phyloP scores from a whole-genome alignment of 352 stramenopile species.

The Phytophthora uliginosa region DNA sequence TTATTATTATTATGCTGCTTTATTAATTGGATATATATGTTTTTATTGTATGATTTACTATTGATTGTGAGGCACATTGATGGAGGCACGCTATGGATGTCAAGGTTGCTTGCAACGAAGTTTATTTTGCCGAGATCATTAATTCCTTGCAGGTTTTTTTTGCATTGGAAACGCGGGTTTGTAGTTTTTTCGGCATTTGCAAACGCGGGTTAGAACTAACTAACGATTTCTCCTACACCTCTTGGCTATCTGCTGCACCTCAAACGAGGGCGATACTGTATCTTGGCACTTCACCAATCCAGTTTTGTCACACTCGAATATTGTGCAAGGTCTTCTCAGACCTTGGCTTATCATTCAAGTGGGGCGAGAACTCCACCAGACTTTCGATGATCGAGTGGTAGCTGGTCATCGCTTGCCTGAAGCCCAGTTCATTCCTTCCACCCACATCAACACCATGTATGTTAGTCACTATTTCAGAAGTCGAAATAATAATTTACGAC shows the following conservation, averaged over 20 bases:
- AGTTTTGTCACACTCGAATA: too few relatives aligned
- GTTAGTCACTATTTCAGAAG: neutral
- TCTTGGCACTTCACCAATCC: too few relatives aligned
- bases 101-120: too few relatives aligned
- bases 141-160: too few relatives aligned
- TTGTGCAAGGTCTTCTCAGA: neutral
- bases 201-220: too few relatives aligned
- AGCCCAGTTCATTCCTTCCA: slow-evolving; percentile 10
- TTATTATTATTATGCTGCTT: neutral
- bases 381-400: neutral
- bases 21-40: neutral
- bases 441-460: neutral
- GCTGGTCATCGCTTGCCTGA: neutral
- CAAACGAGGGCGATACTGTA: too few relatives aligned
- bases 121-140: too few relatives aligned
- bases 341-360: neutral
- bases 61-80: neutral
- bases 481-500: neutral
- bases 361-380: neutral
- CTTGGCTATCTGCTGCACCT: too few relatives aligned
- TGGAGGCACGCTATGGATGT: too few relatives aligned
- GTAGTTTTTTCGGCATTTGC: too few relatives aligned
- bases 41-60: neutral
- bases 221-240: too few relatives aligned
- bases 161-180: too few relatives aligned